Evolutionary conservation across 257 asterid genomes (phyloP).

Genomic region (Fraxinus pennsylvanica): DNA sequence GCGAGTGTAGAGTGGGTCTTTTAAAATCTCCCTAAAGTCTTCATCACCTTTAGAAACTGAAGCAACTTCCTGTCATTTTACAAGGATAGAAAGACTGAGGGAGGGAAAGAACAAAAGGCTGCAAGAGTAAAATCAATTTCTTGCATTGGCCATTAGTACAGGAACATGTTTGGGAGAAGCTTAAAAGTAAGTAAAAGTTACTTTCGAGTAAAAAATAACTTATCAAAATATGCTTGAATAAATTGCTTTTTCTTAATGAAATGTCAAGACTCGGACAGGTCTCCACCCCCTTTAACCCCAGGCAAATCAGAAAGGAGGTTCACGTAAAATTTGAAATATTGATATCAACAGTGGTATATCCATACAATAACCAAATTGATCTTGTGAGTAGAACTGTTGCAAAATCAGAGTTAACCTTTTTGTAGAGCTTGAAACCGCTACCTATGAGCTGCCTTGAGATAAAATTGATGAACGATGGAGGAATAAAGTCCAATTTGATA

Average conservation of each 20-base stretch:
- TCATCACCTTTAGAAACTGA: conserved; percentile 57
- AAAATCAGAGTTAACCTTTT: conserved; percentile 52
- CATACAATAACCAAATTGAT: not conserved
- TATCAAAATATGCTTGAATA: not conserved
- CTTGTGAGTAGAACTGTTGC: not conserved
- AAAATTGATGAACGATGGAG: conserved; percentile 80
- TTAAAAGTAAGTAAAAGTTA: not conserved
- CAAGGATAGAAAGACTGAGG: conserved; percentile 19
- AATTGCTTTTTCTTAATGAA: not conserved
- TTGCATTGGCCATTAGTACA: not conserved
- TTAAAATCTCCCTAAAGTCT: conserved; percentile 55
- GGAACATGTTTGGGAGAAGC: too few species aligned
- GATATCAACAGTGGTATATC: not conserved
- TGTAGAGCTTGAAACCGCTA: conserved; percentile 91
- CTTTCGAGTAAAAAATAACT: not conserved
- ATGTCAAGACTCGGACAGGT: too few species aligned
- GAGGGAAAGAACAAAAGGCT: not conserved
- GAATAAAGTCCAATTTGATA: conserved; percentile 69
- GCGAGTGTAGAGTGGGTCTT: conserved; percentile 54
- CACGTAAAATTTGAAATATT: too few species aligned
- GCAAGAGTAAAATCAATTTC: not conserved
- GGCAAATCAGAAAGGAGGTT: too few species aligned
- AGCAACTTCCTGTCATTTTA: conserved; percentile 67
- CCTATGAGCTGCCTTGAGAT: conserved; percentile 84
- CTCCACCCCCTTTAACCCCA: too few species aligned